Base-by-base conservation (phyloP, 1,139 yeast genomes). In the Lodderomyces pseudojiufengensis region DNA sequence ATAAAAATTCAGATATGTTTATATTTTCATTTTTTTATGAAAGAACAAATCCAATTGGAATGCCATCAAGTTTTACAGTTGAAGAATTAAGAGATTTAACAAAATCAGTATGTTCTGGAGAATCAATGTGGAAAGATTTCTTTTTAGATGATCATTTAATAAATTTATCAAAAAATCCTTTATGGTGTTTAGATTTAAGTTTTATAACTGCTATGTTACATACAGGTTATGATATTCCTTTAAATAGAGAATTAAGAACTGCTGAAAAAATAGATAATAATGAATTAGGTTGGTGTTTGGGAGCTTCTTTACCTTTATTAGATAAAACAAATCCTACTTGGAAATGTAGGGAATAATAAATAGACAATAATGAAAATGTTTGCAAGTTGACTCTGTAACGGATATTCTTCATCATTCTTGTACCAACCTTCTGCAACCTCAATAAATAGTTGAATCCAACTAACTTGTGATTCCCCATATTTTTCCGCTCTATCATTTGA, bases 211-310 rank as follows among this genome's bases (percentile, higher is more conserved):
- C 97, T 4, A 69, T 92, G 61, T 70, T 92, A 50, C 96, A 90
- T 59, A 84, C 92, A 14, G 99, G 98, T 33, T 94, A 94, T 62
- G 97, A 90, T 49, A 87, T 92, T 49, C 97, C 97, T 42, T 73
- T 85, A 40, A 71, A 73, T 50, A 80, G 98, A 58, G 97, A 90
- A 60, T 78, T 92, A 50, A 84, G 77, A 58, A 92, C 97, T 6
- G 97, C 97, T 7, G 79, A 86, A 65, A 87, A 78, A 54, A 87
- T 92, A 48, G 84, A 80, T 41, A 79, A 80, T 52, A 88, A 86
- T 52, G 98, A 92, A 63, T 71, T 92, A 36, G 98, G 97, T 24
- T 92, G 99, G 99, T 92, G 98, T 65, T 71, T 92, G 44, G 99
- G 99, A 48, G 98, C 98, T 2, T 86, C 97, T 1, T 72, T 92